A percentile compares a stretch with the other conserved stretches of the same genome.
Evolutionary conservation across 352 stramenopile species (phyloP).

Genomic region (Aphanomyces astaci): DNA sequence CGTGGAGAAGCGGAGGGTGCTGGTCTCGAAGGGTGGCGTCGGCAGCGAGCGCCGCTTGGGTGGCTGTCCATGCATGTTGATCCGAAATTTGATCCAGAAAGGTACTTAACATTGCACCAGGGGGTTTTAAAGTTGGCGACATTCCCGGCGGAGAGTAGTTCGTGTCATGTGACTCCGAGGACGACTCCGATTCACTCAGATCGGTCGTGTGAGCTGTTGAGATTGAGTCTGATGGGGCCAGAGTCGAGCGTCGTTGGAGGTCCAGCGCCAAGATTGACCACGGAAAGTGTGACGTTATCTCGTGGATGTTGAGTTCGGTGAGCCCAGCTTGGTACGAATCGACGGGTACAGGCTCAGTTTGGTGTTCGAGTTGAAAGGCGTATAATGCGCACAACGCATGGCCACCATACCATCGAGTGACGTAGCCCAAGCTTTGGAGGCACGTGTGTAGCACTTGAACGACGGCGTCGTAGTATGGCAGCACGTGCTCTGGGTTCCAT

Average conservation of each 20-base stretch:
- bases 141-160: background rate
- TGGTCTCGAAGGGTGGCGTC: background rate
- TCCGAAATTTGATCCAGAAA: slow-evolving; percentile 3
- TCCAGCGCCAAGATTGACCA: background rate
- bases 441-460: background rate
- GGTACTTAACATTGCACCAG: background rate
- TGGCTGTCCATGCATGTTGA: background rate
- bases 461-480: background rate
- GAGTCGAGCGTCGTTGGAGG: background rate
- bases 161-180: background rate
- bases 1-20: background rate
- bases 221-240: background rate
- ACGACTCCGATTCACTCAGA: background rate
- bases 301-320: background rate
- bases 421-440: background rate
- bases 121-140: background rate
- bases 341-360: background rate
- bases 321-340: background rate
- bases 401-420: background rate
- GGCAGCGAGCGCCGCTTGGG: background rate
- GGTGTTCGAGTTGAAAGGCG: background rate
- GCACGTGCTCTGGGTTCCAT: background rate
- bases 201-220: background rate
- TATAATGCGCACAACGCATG: background rate
- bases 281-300: background rate